Evolutionary conservation across 1,284 basidiomycete species (phyloP).

Genomic region (Tylopilus sp.): DNA sequence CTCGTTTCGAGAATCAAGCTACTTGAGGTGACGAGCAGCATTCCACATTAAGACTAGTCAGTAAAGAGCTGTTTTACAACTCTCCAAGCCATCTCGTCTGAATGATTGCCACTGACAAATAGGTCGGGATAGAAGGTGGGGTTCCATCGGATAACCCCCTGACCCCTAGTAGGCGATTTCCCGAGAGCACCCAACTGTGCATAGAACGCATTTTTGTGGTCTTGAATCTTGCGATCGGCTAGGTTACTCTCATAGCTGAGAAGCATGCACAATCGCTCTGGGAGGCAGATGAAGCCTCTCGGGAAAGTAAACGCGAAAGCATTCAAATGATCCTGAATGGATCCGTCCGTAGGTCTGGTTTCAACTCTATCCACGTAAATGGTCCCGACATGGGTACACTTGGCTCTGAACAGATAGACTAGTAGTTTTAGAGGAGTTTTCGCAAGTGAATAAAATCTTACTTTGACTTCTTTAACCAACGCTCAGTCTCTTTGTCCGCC

Average conservation of each 20-base stretch:
- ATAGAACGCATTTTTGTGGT: background rate
- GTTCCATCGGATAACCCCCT: background rate
- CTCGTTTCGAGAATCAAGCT: too few species aligned
- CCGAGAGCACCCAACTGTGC: slow-evolving; percentile 7
- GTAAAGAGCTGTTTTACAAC: slow-evolving; percentile 23
- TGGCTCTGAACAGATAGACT: slow-evolving; percentile 9
- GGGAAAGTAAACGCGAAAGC: slow-evolving; percentile 19
- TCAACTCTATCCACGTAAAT: slow-evolving; percentile 34
- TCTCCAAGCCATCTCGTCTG: slow-evolving; percentile 24
- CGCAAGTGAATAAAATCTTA: slow-evolving; percentile 5
- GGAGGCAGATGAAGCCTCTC: background rate
- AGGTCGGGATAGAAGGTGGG: background rate
- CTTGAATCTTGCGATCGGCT: accelerated
- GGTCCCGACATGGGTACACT: slow-evolving; percentile 21
- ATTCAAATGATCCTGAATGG: slow-evolving; percentile 23
- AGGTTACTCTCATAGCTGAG: slow-evolving; percentile 13
- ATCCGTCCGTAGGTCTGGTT: background rate
- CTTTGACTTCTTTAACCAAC: slow-evolving; percentile 23
- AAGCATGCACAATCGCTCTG: slow-evolving; percentile 17
- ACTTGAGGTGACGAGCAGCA: too few species aligned
- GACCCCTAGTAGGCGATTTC: background rate
- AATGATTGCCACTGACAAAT: background rate
- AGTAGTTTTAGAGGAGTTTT: background rate
- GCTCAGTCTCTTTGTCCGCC: background rate
- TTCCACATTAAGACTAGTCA: too few species aligned